Conservation (phyloP, 306 rosid genomes). For the Neltuma alba region DNA sequence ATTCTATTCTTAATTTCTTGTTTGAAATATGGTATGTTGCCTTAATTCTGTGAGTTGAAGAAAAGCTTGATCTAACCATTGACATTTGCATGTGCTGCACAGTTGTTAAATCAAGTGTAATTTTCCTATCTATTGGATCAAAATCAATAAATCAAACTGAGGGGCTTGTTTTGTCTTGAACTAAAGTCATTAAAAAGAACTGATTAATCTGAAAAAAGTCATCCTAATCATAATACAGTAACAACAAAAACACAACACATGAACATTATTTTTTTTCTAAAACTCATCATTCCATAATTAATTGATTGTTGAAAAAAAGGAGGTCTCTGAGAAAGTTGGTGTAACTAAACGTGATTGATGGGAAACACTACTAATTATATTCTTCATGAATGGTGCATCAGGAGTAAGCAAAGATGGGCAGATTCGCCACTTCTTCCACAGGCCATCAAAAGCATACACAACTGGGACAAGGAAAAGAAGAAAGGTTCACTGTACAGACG, state of each 20-base stretch:
- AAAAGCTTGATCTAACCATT: neutral
- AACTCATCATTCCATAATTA: neutral
- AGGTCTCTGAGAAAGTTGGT: neutral
- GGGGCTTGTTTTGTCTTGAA: neutral
- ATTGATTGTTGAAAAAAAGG: neutral
- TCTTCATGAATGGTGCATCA: conserved; percentile 41
- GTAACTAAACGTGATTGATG: neutral
- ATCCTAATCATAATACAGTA: neutral
- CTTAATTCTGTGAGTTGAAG: neutral
- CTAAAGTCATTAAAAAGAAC: neutral
- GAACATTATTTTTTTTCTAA: neutral
- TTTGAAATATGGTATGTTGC: neutral
- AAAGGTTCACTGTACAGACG: conserved; percentile 73
- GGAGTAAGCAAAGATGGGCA: conserved; percentile 90
- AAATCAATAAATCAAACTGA: neutral
- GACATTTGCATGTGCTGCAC: neutral
- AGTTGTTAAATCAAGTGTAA: neutral
- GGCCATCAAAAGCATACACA: conserved; percentile 95
- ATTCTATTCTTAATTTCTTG: neutral
- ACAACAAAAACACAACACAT: neutral
- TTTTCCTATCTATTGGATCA: neutral
- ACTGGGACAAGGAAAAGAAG: conserved; percentile 88
- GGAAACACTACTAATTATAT: neutral
- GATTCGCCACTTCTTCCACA: conserved; percentile 86
- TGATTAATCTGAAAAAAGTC: neutral